These are phyloP conservation scores for Tricholoma bakamatsutake DNA, from an alignment of 768 basidiomycete species.

Conservation along the genomic window DNA sequence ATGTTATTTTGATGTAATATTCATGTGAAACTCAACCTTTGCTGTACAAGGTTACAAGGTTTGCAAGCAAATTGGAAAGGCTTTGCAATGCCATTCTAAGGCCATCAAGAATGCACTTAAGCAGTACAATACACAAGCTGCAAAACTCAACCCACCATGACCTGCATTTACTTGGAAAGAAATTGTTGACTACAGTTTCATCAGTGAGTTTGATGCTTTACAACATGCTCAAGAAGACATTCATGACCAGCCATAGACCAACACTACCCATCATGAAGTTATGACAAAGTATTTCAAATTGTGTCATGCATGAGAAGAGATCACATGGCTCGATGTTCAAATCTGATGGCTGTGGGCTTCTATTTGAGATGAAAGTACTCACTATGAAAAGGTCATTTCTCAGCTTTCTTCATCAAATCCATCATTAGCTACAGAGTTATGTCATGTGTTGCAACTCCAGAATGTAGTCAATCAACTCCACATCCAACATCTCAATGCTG, in stretches of 20 bases:
- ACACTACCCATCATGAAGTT: slow-evolving; percentile 10
- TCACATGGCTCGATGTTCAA: slow-evolving; percentile 18
- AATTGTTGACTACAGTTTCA: slow-evolving; percentile 15
- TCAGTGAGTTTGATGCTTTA: slow-evolving; percentile 14
- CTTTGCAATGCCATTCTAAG: background rate
- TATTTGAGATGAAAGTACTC: slow-evolving; percentile 2
- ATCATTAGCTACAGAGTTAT: background rate
- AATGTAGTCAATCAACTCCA: background rate
- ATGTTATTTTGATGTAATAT: background rate
- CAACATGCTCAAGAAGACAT: slow-evolving; percentile 12
- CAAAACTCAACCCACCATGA: slow-evolving; percentile 10
- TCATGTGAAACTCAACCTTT: background rate
- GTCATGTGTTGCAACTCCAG: background rate
- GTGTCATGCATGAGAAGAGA: slow-evolving; percentile 19
- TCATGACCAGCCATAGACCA: slow-evolving; percentile 11
- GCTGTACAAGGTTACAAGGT: background rate
- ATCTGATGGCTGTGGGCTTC: slow-evolving; percentile 14
- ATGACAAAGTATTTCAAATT: slow-evolving; percentile 17
- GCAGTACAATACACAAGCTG: slow-evolving; percentile 12
- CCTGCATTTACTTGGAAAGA: slow-evolving; percentile 18
- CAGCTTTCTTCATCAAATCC: background rate
- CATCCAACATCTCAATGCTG: background rate
- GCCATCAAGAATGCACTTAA: slow-evolving; percentile 6
- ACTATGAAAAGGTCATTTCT: background rate
- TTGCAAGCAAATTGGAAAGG: background rate